These are phyloP conservation scores for Xeromyces bisporus DNA, from an alignment of 495 filamentous ascomycete genomes.

Conservation along the genomic window DNA sequence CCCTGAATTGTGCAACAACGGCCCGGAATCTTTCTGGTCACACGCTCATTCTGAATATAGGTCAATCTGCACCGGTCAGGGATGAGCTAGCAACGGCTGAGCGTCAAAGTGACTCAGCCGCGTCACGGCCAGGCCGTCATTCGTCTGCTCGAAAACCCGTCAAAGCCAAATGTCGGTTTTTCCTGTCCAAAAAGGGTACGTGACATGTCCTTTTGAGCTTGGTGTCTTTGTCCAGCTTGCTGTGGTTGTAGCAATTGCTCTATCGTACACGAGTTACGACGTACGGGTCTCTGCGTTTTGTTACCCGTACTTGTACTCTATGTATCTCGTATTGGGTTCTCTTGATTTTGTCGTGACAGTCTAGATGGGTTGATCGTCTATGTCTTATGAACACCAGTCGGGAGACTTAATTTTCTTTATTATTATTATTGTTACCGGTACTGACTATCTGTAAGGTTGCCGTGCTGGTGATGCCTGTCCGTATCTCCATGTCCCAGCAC, in stretches of 20 bases:
- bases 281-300: too few relatives aligned
- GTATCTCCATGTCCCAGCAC: conserved; percentile 16
- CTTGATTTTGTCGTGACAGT: too few relatives aligned
- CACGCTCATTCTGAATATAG: conserved; percentile 1
- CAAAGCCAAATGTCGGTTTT: conserved; percentile 2
- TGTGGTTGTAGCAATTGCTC: too few relatives aligned
- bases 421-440: too few relatives aligned
- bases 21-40: conserved; percentile 1
- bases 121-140: not conserved
- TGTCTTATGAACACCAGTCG: too few relatives aligned
- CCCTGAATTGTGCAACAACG: not conserved
- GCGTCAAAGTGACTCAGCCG: not conserved
- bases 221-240: too few relatives aligned
- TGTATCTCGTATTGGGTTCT: too few relatives aligned
- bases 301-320: too few relatives aligned
- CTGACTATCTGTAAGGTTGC: conserved; percentile 21
- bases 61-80: not conserved
- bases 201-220: too few relatives aligned
- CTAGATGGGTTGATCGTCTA: too few relatives aligned
- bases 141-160: not conserved
- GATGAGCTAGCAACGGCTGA: conserved; percentile 1
- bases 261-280: too few relatives aligned
- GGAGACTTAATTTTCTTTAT: too few relatives aligned
- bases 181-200: not conserved
- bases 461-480: conserved; percentile 24